phyloP scores from a whole-genome alignment of 2,329 filamentous ascomycete genomes.

The Paraconiothyrium sp. region DNA sequence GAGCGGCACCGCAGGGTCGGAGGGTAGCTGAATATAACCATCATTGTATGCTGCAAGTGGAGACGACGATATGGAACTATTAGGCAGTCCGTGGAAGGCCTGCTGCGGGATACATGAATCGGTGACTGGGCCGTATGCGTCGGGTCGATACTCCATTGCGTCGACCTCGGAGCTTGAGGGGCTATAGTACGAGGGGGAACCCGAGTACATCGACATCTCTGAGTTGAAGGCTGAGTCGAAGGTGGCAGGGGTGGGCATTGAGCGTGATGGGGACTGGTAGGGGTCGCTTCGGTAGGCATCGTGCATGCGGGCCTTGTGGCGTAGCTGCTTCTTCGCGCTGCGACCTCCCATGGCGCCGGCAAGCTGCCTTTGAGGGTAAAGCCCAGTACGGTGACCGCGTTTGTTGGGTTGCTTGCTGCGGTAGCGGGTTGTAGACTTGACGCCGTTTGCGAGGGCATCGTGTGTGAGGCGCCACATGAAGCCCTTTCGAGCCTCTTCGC shows the following conservation, averaged over 20 bases:
- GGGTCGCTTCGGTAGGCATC: slow-evolving; percentile 33
- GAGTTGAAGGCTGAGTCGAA: slow-evolving; percentile 24
- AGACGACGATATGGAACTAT: slow-evolving; percentile 20
- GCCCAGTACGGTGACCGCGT: slow-evolving; percentile 41
- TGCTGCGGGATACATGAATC: slow-evolving; percentile 19
- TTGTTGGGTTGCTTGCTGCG: slow-evolving; percentile 58
- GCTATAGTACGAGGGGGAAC: slow-evolving; percentile 29
- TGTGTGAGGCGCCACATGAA: slow-evolving; percentile 80
- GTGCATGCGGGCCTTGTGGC: slow-evolving; percentile 26
- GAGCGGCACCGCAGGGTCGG: slow-evolving; percentile 31
- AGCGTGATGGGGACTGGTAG: slow-evolving; percentile 26
- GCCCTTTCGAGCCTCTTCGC: slow-evolving; percentile 70
- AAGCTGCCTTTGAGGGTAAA: slow-evolving; percentile 53
- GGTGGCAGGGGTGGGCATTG: slow-evolving; percentile 19
- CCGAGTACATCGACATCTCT: slow-evolving; percentile 18
- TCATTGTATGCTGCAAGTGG: slow-evolving; percentile 24
- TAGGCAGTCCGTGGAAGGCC: slow-evolving; percentile 11
- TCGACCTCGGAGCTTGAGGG: slow-evolving; percentile 29
- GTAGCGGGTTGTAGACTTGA: slow-evolving; percentile 81
- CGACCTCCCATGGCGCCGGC: slow-evolving; percentile 58
- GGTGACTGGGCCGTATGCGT: slow-evolving; percentile 21
- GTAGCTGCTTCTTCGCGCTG: slow-evolving; percentile 43
- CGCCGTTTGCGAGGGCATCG: slow-evolving; percentile 74
- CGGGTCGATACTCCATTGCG: slow-evolving; percentile 21
- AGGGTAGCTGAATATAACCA: slow-evolving; percentile 29